Base-by-base conservation (phyloP, 306 rosid genomes). In the Lathyrus oleraceus region DNA sequence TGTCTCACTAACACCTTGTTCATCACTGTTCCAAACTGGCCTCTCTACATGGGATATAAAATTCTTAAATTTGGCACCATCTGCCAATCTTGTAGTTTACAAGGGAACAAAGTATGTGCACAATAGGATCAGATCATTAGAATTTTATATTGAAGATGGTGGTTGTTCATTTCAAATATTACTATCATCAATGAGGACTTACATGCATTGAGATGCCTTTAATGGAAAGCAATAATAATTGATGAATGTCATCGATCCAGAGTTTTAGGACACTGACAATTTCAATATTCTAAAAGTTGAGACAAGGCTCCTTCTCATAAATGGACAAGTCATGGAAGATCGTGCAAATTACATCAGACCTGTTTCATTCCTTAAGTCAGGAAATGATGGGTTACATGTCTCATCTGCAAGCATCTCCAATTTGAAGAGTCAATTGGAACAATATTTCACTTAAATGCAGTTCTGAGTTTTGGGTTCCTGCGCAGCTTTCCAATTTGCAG, bases 391-490 rank as follows among this genome's bases (percentile, higher is more conserved):
- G 35, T 21, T 71, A 30, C 56, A 58, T 51, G 49, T 40, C 28
- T 17, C 38, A n/a, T 20, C 65, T 77, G 67, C 53, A 63, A 65
- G 70, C 54, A 73, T 77, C 49, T 77, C 82, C 64, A 32, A 16
- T 45, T 69, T 77, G 79, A 77, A 77, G 70, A 70, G 66, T 60
- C 69, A 70, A 30, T 42, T 77, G 60, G 85, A 76, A n/a, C 72
- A 81, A 27, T 77, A 73, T 63, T 49, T 73, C 72, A 56, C 73
- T 64, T 10, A 78, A 69, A 30, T 67, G 65, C 73, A 45, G 48
- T 44, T 32, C 69, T 13, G 85, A 81, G 80, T 78, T 73, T 59
- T 81, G 85, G 85, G 85, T 81, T 69, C 85, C 82, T 69, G 80
- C 76, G 20, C 69, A 61, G 71, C 82, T 81, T 73, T 81, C 85